Conservation (phyloP, 2,329 filamentous ascomycete genomes). For the Raffaelea albimanens region DNA sequence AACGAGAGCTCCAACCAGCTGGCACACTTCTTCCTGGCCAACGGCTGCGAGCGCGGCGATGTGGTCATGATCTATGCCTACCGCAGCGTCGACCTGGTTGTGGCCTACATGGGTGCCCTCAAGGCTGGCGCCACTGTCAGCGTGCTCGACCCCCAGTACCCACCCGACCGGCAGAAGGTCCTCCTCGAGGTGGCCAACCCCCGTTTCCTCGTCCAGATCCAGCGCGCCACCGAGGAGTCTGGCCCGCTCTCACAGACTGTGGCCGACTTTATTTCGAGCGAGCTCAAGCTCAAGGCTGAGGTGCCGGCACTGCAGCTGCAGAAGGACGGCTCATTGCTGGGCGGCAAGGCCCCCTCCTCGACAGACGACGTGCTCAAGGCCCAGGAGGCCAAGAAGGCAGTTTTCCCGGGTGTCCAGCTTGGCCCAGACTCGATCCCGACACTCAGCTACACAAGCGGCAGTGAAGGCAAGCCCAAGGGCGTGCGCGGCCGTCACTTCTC, state of each 20-base stretch:
- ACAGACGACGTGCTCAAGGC: constrained; percentile 60
- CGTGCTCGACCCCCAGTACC: constrained; percentile 74
- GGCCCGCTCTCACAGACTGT: constrained; percentile 41
- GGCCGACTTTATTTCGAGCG: constrained; percentile 63
- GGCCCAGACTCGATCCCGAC: constrained; percentile 69
- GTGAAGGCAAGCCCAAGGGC: constrained; percentile 74
- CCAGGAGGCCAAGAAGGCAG: constrained; percentile 37
- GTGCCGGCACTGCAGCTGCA: constrained; percentile 64
- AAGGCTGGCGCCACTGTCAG: constrained; percentile 49
- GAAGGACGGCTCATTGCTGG: constrained; percentile 62
- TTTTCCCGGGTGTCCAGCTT: constrained; percentile 61
- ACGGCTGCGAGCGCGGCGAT: constrained; percentile 68
- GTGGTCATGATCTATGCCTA: constrained; percentile 91
- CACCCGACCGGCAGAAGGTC: constrained; percentile 70
- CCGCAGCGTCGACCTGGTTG: constrained; percentile 53
- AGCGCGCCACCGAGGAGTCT: constrained; percentile 59
- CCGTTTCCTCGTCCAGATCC: constrained; percentile 61
- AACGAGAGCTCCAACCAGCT: constrained; percentile 73
- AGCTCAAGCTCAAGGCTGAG: constrained; percentile 58
- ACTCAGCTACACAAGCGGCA: constrained; percentile 64
- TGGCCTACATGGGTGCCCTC: constrained; percentile 68
- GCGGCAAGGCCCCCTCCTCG: constrained; percentile 54
- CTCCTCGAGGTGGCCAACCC: constrained; percentile 75
- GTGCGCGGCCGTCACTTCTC: constrained; percentile 82
- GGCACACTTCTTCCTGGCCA: constrained; percentile 66